These are phyloP conservation scores for Phialemoniopsis sp. DNA, from an alignment of 2,329 filamentous ascomycete genomes.

Conservation along the genomic window DNA sequence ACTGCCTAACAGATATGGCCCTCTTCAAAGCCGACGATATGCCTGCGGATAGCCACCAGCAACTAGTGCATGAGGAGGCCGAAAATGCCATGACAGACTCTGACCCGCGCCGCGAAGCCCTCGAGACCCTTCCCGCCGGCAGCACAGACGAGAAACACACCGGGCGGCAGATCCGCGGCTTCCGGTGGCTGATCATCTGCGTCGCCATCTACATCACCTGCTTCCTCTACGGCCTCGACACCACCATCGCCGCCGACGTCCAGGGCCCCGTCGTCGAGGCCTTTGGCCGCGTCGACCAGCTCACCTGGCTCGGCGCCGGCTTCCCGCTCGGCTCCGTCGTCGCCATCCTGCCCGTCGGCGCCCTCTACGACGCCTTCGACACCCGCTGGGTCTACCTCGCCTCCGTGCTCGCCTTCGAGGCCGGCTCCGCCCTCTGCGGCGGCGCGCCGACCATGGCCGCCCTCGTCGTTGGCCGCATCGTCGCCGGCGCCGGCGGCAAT, in stretches of 20 bases:
- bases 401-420: constrained; percentile 12
- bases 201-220: constrained; percentile 1
- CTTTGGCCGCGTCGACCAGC: constrained; percentile 26
- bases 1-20: no score
- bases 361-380: constrained; percentile 33
- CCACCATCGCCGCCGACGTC: constrained; percentile 36
- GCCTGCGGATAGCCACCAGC: no score
- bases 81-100: no score
- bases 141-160: no score
- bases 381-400: constrained; percentile 30
- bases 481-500: constrained; percentile 33
- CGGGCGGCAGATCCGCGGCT: not conserved
- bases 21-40: no score
- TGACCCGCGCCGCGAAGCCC: no score
- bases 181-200: constrained; percentile 1
- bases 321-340: constrained; percentile 34
- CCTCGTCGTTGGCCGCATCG: constrained; percentile 38
- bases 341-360: constrained; percentile 24
- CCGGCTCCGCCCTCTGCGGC: constrained; percentile 27
- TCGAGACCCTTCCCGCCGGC: no score
- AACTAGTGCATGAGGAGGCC: no score
- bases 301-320: constrained; percentile 31
- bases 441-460: constrained; percentile 32
- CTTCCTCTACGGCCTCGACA: constrained; percentile 11
- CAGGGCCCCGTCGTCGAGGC: constrained; percentile 29